Evolutionary conservation across 345 rosid species (phyloP), one percentile per base, ranked within the genome.

Genomic region (Ceriops zippeliana): DNA sequence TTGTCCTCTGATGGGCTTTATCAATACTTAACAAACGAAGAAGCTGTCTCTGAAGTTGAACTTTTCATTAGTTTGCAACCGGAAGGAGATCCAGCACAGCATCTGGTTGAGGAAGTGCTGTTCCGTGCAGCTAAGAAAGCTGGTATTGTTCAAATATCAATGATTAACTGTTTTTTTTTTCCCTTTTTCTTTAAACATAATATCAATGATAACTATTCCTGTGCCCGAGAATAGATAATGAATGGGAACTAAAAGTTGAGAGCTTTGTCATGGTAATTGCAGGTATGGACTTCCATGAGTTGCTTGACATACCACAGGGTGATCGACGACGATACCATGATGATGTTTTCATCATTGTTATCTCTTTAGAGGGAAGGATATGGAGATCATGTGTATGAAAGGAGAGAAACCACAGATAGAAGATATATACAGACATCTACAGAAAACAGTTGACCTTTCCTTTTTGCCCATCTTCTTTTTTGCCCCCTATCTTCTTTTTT

Each of bases 71-170:
- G 88, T 32, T 80, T 88, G 17, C 87, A 85, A 63, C 98, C 99
- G 0, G 96, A 90, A 71, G 96, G 96, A 10, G 99, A 95, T 80
- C 99, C 99, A 6, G 98, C 99, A 0, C 96, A 95, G 65, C 96
- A 95, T 79, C 91, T 95, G 4, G 79, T 95, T 1, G 90, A 91
- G 81, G 83, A 87, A 79, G 86, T 90, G 7, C 84, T 95, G 28
- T 86, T 86, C 66, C 88, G 96, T 5, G 99, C 99, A 19, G 99
- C 99, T 2, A 90, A 82, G 72, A 90, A 90, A 87, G 89, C 90
- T 6, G 96, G 97, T 92, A n/a, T 21, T 31, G 53, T n/a, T n/a
- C 0, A 2, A 35, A 21, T 21, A 20, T 5, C 30, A 24, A 54
- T 15, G 46, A 4, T 7, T 7, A 7, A 19, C 46, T 34, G 7